phyloP scores from a whole-genome alignment of 202 grass and related monocot species.

The Cymbopogon flexuosus region DNA sequence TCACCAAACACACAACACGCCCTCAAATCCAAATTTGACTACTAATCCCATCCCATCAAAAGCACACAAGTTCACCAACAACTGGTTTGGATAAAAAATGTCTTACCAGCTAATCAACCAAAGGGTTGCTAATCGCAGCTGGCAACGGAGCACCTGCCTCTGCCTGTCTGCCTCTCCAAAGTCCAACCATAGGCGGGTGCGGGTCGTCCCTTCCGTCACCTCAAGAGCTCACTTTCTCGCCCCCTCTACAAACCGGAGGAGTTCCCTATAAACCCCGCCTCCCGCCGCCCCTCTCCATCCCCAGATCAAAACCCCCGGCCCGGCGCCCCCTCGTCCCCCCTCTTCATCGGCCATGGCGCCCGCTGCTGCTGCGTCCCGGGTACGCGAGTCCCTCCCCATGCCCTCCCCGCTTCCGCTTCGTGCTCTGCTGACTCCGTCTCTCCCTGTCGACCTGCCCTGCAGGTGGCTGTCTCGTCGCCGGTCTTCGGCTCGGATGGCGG shows the following conservation, averaged over 20 bases:
- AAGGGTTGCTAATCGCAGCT: background rate
- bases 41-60: background rate
- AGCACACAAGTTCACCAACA: background rate
- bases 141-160: background rate
- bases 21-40: background rate
- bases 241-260: background rate
- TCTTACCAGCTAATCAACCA: conserved; percentile 8
- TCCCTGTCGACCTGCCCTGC: background rate
- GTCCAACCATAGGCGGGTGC: background rate
- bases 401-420: background rate
- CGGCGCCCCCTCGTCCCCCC: background rate
- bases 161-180: background rate
- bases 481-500: conserved; percentile 46
- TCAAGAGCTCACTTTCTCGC: conserved; percentile 35
- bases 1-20: background rate
- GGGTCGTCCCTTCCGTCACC: conserved; percentile 46
- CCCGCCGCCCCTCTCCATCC: background rate
- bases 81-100: background rate
- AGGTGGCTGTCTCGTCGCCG: conserved; percentile 48
- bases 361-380: conserved; percentile 53
- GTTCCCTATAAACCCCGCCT: background rate
- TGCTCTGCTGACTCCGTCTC: background rate
- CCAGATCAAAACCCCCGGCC: conserved; percentile 24
- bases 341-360: conserved; percentile 49
- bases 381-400: conserved; percentile 10